Evolutionary conservation across 2,329 filamentous ascomycete species (phyloP), one percentile per base, ranked within the genome.

Genomic region (Microdochium trichocladiopsis): DNA sequence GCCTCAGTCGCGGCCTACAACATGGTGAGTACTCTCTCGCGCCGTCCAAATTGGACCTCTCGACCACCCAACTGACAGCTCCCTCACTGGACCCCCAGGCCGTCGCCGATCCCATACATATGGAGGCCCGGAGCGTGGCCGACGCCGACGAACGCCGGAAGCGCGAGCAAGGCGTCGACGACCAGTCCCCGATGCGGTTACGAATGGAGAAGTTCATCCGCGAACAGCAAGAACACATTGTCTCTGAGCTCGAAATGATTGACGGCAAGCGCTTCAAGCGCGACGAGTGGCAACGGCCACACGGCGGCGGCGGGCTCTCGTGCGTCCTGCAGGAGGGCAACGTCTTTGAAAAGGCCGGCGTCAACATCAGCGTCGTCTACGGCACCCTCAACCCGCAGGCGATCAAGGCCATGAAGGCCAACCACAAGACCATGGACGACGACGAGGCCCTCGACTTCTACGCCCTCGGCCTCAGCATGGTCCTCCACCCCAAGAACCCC

Each of bases 141-240:
- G 89, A 96, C 66, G 84, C 89, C 62, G 94, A 97, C 69, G 84
- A 82, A 57, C 78, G 90, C 56, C 80, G 83, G 60, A 96, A 94
- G 72, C 85, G 87, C 56, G 88, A 94, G 68, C 80, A 83, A 52
- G 83, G 84, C 57, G 79, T 97, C 49, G 86, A 78, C 48, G 79
- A 85, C 53, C 77, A 84, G 61, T 96, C 93, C 14, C 92, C 94
- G 2, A 97, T 99, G 93, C 91, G 94, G 52, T 79, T 99, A 53
- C 90, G 93, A 57, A 97, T 99, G 94, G 94, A 99, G 72, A 84
- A 89, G 63, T 88, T 97, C 67, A 95, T 97, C 70, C 94, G 94
- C 69, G 83, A 91, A 61, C 90, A 97, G 63, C 94, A 99, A 66
- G 82, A 89, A 62, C 82, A 87, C 56, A 99, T 99, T 54, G 87